Conservation (phyloP, 2,329 filamentous ascomycete species). For the Triangularia setosa region DNA sequence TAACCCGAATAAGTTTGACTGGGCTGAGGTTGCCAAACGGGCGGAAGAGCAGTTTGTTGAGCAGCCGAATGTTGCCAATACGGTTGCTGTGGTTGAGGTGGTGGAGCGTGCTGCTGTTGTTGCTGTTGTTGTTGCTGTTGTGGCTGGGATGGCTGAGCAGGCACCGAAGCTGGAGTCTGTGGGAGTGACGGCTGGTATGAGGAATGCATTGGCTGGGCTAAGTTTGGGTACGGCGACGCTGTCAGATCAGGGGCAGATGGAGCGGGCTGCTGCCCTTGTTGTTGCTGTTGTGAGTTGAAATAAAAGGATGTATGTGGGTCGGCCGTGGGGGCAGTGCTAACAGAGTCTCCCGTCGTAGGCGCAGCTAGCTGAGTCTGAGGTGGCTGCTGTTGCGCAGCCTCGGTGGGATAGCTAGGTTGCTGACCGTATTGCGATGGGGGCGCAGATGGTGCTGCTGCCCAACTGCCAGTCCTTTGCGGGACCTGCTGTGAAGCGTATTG, state of each 20-base stretch:
- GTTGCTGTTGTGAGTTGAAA: constrained; percentile 41
- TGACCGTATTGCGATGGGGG: constrained; percentile 36
- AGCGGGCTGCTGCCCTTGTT: constrained; percentile 35
- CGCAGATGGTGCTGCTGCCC: constrained; percentile 42
- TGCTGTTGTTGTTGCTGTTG: constrained; percentile 36
- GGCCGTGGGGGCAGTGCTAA: constrained; percentile 34
- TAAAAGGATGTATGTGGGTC: constrained; percentile 59
- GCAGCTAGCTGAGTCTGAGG: constrained; percentile 32
- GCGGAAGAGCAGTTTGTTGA: constrained; percentile 38
- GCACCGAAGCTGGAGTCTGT: background rate
- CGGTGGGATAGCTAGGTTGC: constrained; percentile 30
- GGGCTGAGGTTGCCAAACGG: constrained; percentile 39
- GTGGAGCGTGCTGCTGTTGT: constrained; percentile 24
- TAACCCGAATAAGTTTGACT: constrained; percentile 46
- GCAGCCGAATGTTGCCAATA: constrained; percentile 47
- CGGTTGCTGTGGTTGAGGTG: constrained; percentile 37
- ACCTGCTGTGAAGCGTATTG: constrained; percentile 43
- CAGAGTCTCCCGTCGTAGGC: constrained; percentile 32
- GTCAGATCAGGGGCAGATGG: constrained; percentile 40
- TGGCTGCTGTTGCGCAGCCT: constrained; percentile 29
- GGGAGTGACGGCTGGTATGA: constrained; percentile 24
- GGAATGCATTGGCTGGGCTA: constrained; percentile 46
- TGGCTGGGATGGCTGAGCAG: constrained; percentile 37
- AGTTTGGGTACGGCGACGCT: constrained; percentile 50
- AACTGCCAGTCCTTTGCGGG: constrained; percentile 48